Evolutionary conservation across 768 basidiomycete species (phyloP).

Genomic region (Pholiota conissans): DNA sequence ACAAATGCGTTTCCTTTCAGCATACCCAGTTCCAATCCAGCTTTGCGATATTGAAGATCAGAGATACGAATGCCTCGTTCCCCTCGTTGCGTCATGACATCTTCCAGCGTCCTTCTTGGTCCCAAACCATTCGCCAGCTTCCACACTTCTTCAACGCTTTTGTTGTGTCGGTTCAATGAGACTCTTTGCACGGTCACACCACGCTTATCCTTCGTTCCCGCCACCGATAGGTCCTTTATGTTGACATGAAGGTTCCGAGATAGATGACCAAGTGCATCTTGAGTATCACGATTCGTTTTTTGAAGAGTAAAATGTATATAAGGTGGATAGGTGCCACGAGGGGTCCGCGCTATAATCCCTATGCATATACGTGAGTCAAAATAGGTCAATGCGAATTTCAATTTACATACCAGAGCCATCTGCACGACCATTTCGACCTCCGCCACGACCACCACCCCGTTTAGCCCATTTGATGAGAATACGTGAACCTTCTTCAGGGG

Average conservation of each 20-base stretch:
- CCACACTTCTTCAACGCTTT: slow-evolving; percentile 86
- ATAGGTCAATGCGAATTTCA: background rate
- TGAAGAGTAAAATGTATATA: slow-evolving; percentile 97
- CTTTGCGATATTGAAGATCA: slow-evolving; percentile 83
- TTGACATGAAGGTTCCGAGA: slow-evolving; percentile 75
- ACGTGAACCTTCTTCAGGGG: slow-evolving; percentile 66
- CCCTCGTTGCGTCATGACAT: slow-evolving; percentile 70
- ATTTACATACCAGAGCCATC: slow-evolving; percentile 29
- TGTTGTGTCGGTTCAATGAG: slow-evolving; percentile 71
- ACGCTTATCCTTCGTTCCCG: slow-evolving; percentile 98
- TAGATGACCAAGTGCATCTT: slow-evolving; percentile 85
- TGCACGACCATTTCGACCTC: slow-evolving; percentile 44
- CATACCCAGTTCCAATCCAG: slow-evolving; percentile 89
- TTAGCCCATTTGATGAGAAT: slow-evolving; percentile 81
- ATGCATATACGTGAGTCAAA: background rate
- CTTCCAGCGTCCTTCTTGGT: slow-evolving; percentile 51
- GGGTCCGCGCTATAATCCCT: slow-evolving; percentile 36
- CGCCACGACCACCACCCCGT: slow-evolving; percentile 46
- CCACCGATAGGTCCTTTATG: slow-evolving; percentile 82
- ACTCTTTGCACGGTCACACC: slow-evolving; percentile 96
- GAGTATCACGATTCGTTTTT: slow-evolving; percentile 97
- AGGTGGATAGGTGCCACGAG: slow-evolving; percentile 71
- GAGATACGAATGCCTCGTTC: slow-evolving; percentile 89
- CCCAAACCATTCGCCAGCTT: slow-evolving; percentile 70
- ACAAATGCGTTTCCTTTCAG: slow-evolving; percentile 95